Percentiles rank a stretch among this genome's conserved stretches.
Evolutionary conservation across 345 rosid genomes (phyloP).

Genomic region (Aquilaria malaccensis): DNA sequence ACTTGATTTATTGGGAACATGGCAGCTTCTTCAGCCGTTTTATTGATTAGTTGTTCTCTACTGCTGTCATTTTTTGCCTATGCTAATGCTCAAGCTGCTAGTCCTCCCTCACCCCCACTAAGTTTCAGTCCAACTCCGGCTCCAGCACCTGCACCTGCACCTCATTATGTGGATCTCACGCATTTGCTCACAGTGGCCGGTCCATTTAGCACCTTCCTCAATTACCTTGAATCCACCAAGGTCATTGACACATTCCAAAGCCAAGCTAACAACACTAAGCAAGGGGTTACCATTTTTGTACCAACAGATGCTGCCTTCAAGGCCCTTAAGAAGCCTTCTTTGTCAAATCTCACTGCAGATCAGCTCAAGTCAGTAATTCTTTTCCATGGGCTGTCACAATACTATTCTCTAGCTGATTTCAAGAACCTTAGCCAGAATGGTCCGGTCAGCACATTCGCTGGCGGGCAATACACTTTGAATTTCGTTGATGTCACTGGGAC

Average conservation of each 20-base stretch:
- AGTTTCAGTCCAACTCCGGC: conserved; percentile 37
- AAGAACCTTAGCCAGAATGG: conserved; percentile 60
- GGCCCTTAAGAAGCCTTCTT: conserved; percentile 54
- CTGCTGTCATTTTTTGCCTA: conserved; percentile 30
- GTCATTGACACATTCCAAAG: conserved; percentile 79
- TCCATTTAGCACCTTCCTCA: conserved; percentile 70
- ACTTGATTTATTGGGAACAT: conserved; percentile 19
- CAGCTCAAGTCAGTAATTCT: conserved; percentile 74
- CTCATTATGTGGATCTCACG: conserved; percentile 65
- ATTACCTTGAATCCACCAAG: conserved; percentile 57
- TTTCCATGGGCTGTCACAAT: conserved; percentile 75
- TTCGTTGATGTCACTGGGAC: conserved; percentile 68
- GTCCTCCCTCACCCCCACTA: conserved; percentile 55
- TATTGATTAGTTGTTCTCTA: conserved; percentile 20
- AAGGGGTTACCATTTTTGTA: conserved; percentile 85
- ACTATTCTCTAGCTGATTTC: conserved; percentile 69
- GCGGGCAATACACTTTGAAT: conserved; percentile 53
- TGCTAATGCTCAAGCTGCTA: conserved; percentile 41
- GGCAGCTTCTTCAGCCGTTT: conserved; percentile 30
- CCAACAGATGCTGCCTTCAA: conserved; percentile 82
- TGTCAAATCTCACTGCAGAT: conserved; percentile 59
- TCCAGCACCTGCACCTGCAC: conserved; percentile 74
- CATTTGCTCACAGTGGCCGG: conserved; percentile 77
- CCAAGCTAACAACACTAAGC: conserved; percentile 84
- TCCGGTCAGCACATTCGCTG: conserved; percentile 66